These are phyloP conservation scores for Terfezia claveryi DNA, from an alignment of 495 filamentous ascomycete genomes.

Conservation along the genomic window DNA sequence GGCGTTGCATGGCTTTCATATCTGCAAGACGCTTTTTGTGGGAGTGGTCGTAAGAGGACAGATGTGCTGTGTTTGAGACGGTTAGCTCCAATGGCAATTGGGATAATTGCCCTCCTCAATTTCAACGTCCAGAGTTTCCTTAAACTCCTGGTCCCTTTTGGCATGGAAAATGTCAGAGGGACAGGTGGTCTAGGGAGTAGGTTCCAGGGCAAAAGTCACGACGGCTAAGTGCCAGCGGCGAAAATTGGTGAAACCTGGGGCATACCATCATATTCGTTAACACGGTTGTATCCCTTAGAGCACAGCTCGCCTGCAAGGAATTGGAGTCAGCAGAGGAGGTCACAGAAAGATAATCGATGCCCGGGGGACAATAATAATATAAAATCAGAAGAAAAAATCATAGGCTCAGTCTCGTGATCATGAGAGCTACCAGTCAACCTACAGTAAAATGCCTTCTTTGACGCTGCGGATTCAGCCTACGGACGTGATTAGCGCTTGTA, in stretches of 20 bases:
- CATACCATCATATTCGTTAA: constrained; percentile 38
- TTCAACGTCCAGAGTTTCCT: too few species aligned
- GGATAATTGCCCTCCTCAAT: too few species aligned
- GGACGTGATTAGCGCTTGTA: constrained; percentile 1
- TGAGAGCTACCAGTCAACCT: neutral
- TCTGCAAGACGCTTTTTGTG: constrained; percentile 47
- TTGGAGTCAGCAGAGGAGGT: neutral
- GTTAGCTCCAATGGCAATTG: too few species aligned
- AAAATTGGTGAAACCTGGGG: too few species aligned
- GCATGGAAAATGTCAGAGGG: too few species aligned
- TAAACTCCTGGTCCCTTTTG: too few species aligned
- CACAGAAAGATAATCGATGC: neutral
- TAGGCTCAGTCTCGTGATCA: too few species aligned
- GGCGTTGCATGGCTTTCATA: constrained; percentile 41
- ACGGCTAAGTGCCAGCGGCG: too few species aligned
- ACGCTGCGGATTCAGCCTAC: neutral
- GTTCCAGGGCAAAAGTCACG: too few species aligned
- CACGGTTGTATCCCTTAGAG: constrained; percentile 44
- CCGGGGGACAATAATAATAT: neutral
- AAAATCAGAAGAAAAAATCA: too few species aligned
- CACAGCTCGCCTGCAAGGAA: constrained; percentile 32
- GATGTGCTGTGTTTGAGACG: constrained; percentile 25
- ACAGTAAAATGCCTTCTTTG: neutral
- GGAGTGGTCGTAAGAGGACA: constrained; percentile 46
- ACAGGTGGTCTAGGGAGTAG: too few species aligned